Evolutionary conservation across 2,329 filamentous ascomycete genomes (phyloP), one percentile per base, ranked within the genome.

Genomic region (Fusarium torreyae): DNA sequence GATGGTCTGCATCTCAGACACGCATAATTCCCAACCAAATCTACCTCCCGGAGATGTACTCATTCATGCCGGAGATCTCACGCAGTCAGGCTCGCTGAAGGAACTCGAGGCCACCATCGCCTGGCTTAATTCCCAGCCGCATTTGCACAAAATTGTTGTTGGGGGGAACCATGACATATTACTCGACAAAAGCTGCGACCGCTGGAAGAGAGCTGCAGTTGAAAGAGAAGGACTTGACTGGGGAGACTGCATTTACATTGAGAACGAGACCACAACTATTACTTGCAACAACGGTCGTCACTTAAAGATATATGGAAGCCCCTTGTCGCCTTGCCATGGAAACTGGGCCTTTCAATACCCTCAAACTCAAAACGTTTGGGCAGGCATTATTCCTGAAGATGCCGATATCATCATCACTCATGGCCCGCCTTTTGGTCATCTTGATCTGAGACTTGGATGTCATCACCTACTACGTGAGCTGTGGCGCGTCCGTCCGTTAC

Each of bases 401-500:
- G 73, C 72, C 6, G 80, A 83, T 54, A 75, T 83, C 38, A 68
- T 83, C 5, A 54, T 83, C 39, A 83, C 81, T 5, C 81, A 83
- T 58, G 73, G 74, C 1, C 81, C 81, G 5, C 79, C 81, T 1
- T 66, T 68, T 24, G 75, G 64, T 2, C 79, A 83, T 57, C 71
- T 82, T 10, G 81, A 82, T 65, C 68, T 79, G 9, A 73, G 71
- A 1, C 68, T 74, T 34, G 78, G 80, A 2, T 81, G 78, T 34
- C 7, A 49, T 11, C 57, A 74, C 39, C 65, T 83, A 0, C 77
- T 84, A 7, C 76, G 79, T 50, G 82, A 84, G 3, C 75, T 92
- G 26, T 85, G 84, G 81, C 79, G 83, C 4, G 82, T 88, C 3
- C 82, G 86, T 24, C 91, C 91, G 4, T 79, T 81, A 54, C 78